phyloP scores from a whole-genome alignment of 805 yeast species.

The Wickerhamiella parazyma region DNA sequence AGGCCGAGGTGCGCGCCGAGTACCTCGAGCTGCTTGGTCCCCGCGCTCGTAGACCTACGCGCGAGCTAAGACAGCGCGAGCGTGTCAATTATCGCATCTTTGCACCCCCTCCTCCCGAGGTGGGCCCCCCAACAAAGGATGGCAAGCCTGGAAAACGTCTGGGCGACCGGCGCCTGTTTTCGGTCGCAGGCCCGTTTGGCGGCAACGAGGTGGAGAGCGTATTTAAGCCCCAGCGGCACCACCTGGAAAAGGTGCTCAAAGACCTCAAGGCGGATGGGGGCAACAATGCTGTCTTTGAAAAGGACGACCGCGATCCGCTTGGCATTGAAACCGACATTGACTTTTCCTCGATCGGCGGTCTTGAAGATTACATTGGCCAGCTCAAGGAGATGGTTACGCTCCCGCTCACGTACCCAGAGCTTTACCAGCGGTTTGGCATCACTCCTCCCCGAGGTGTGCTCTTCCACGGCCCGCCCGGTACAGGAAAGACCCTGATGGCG shows the following conservation, averaged over 20 bases:
- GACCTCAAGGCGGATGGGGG: constrained; percentile 3
- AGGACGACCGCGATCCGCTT: constrained; percentile 50
- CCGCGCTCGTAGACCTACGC: constrained; percentile 6
- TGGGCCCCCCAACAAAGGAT: background rate
- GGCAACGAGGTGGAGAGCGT: constrained; percentile 84
- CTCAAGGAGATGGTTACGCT: constrained; percentile 93
- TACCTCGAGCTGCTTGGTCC: constrained; percentile 16
- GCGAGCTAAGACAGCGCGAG: constrained; percentile 17
- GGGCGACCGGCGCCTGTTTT: constrained; percentile 50
- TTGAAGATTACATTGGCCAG: constrained; percentile 79
- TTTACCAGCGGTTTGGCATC: constrained; percentile 75
- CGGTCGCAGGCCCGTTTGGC: constrained; percentile 96
- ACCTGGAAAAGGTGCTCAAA: constrained; percentile 5
- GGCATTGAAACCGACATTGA: constrained; percentile 82
- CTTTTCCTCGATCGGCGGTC: constrained; percentile 78
- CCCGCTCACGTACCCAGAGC: constrained; percentile 85
- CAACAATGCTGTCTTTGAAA: constrained; percentile 29
- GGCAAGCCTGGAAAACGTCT: background rate
- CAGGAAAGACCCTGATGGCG: constrained; percentile 97
- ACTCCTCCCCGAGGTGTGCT: constrained; percentile 96
- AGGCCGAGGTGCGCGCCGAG: constrained; percentile 16
- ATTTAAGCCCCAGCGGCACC: constrained; percentile 27
- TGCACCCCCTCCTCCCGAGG: constrained; percentile 21
- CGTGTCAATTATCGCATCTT: constrained; percentile 20
- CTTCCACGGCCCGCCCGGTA: constrained; percentile 98